phyloP scores from a whole-genome alignment of 441 rosid species.

The Pelargonium myrrhifolium region DNA sequence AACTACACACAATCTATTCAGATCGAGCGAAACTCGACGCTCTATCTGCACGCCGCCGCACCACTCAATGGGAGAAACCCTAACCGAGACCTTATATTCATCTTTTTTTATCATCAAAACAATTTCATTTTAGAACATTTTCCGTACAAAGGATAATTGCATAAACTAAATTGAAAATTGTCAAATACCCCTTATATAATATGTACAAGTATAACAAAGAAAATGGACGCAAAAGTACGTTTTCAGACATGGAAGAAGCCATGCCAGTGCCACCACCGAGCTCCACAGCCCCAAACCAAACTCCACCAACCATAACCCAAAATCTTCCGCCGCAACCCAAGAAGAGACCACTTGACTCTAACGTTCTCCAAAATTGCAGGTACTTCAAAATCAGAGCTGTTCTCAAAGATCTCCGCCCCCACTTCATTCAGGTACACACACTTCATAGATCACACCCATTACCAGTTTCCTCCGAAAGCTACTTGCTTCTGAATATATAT shows the following conservation, averaged over 20 bases:
- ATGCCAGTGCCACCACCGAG: background rate
- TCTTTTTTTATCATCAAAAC: no score
- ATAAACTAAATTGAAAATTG: no score
- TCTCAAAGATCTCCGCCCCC: slow-evolving; percentile 72
- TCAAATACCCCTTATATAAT: no score
- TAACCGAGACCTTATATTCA: no score
- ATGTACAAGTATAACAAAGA: background rate
- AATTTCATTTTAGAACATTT: no score
- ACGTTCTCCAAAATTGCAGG: slow-evolving; percentile 35
- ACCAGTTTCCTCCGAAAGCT: background rate
- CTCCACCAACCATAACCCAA: slow-evolving; percentile 9
- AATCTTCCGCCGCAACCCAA: slow-evolving; percentile 17
- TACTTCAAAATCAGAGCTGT: slow-evolving; percentile 67
- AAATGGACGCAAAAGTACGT: background rate
- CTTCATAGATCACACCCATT: background rate
- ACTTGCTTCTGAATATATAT: background rate
- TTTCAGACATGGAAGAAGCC: background rate
- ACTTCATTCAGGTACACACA: slow-evolving; percentile 59
- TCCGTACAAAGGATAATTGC: no score
- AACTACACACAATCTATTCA: no score
- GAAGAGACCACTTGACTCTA: slow-evolving; percentile 48
- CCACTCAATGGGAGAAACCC: no score
- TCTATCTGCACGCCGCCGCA: no score
- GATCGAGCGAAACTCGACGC: no score
- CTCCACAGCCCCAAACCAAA: background rate